phyloP scores from a whole-genome alignment of 345 rosid species.

The Arabidopsis arenosa region DNA sequence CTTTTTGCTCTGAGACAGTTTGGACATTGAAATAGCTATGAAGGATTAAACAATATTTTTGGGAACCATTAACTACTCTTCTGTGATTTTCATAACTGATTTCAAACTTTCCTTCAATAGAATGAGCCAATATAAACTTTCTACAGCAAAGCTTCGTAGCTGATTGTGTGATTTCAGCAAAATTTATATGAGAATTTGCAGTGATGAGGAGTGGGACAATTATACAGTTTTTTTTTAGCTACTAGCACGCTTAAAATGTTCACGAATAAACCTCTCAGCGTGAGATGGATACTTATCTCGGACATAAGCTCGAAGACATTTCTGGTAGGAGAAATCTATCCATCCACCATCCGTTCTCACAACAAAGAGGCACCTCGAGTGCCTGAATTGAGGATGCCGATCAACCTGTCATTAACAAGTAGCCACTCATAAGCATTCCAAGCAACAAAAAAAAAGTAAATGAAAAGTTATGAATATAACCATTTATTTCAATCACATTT shows the following conservation, averaged over 20 bases:
- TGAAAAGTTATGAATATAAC: neutral
- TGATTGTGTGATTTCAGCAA: conserved; percentile 15
- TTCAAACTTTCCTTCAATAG: neutral
- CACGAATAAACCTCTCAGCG: conserved; percentile 80
- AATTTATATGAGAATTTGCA: conserved; percentile 12
- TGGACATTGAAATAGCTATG: neutral
- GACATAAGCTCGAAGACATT: conserved; percentile 82
- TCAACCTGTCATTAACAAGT: conserved; percentile 65
- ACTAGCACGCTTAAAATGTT: conserved; percentile 74
- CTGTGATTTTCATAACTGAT: neutral
- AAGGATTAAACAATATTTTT: too few relatives aligned
- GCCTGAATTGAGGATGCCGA: conserved; percentile 83
- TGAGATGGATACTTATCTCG: conserved; percentile 69
- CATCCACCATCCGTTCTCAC: conserved; percentile 92
- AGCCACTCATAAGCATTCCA: conserved; percentile 26
- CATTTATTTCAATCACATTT: neutral
- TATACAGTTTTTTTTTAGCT: conserved; percentile 44
- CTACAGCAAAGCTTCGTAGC: neutral
- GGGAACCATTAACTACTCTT: too few relatives aligned
- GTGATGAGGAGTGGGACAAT: conserved; percentile 2
- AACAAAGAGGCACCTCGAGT: conserved; percentile 87
- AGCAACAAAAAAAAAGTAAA: neutral
- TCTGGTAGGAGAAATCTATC: conserved; percentile 97
- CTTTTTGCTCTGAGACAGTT: neutral
- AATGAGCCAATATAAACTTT: neutral